phyloP scores from a whole-genome alignment of 805 yeast genomes.

The Nakazawaea ishiwadae region DNA sequence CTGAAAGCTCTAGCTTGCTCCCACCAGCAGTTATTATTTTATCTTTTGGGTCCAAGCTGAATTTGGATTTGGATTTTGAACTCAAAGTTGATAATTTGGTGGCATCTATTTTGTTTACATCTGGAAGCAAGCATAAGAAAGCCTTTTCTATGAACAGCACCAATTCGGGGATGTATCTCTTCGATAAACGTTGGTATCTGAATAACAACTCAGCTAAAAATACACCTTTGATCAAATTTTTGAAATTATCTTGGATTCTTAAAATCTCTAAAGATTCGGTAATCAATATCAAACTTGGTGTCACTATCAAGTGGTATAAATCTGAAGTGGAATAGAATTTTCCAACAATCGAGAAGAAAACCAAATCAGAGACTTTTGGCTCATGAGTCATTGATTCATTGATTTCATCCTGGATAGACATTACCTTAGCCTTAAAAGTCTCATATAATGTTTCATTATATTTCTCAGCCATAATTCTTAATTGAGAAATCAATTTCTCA shows the following conservation, averaged over 20 bases:
- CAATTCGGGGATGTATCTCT: slow-evolving; percentile 81
- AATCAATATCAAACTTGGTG: slow-evolving; percentile 74
- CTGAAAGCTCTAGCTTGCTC: background rate
- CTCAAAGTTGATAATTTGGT: slow-evolving; percentile 16
- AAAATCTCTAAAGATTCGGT: slow-evolving; percentile 62
- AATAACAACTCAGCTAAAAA: slow-evolving; percentile 61
- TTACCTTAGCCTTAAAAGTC: slow-evolving; percentile 53
- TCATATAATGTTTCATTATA: slow-evolving; percentile 62
- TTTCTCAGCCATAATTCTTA: slow-evolving; percentile 59
- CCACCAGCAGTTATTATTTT: slow-evolving; percentile 6
- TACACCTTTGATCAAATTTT: slow-evolving; percentile 50
- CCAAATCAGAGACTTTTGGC: slow-evolving; percentile 50
- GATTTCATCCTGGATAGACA: slow-evolving; percentile 51
- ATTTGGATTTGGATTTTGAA: slow-evolving; percentile 14
- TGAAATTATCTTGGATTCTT: slow-evolving; percentile 26
- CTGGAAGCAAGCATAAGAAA: slow-evolving; percentile 38
- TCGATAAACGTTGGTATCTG: slow-evolving; percentile 74
- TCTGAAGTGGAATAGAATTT: slow-evolving; percentile 88
- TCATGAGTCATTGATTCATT: slow-evolving; percentile 24
- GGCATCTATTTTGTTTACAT: slow-evolving; percentile 20
- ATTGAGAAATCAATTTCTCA: slow-evolving; percentile 33
- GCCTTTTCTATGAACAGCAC: slow-evolving; percentile 52
- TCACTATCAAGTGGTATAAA: slow-evolving; percentile 86
- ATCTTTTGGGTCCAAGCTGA: slow-evolving; percentile 16
- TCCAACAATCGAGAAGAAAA: slow-evolving; percentile 70